Evolutionary conservation across 129 eudicot species (phyloP), one percentile per base, ranked within the genome.

Genomic region (Artemisia annua): DNA sequence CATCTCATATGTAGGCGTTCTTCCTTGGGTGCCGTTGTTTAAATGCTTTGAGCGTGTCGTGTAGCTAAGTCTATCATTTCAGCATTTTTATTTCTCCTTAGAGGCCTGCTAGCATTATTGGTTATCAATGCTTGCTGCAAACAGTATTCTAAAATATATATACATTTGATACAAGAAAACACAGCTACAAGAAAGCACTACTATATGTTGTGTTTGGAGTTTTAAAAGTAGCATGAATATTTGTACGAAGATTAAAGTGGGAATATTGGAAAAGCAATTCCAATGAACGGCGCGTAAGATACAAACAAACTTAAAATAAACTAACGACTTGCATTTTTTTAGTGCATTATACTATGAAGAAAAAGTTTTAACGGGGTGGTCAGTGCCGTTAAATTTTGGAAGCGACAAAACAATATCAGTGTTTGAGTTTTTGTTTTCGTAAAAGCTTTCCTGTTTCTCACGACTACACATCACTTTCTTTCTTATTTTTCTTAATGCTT

Each of bases 221-320:
- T 61, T 9, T 28, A 69, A 76, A 77, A 51, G 72, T 39, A 78
- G 70, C 54, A 59, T 68, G 67, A 48, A 53, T 48, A 67, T 48
- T 76, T 76, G 74, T 52, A 0, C 15, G 26, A 59, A 53, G 63
- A 57, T 8, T 32, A 63, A 70, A 63, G 72, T 52, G 76, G 59
- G 70, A 78, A 61, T 61, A 70, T 70, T 39, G 71, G 0, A 53
- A 78, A 77, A 78, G 77, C 77, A 53, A 70, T 28, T 43, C 66
- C 66, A 78, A 62, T 51, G 70, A 77, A 52, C 76, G 76, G 76
- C 71, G 75, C 62, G 69, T 76, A 76, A 26, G 43, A 58, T 46
- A 26, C 53, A 28, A 0, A 68, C 16, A 58, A 12, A 22, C 64
- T n/a, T 46, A 46, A 56, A 48, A 19, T 46, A 67, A 56, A 67